Evolutionary conservation across 768 basidiomycete genomes (phyloP), one percentile per base, ranked within the genome.

Genomic region (Leccinum sublutescens): DNA sequence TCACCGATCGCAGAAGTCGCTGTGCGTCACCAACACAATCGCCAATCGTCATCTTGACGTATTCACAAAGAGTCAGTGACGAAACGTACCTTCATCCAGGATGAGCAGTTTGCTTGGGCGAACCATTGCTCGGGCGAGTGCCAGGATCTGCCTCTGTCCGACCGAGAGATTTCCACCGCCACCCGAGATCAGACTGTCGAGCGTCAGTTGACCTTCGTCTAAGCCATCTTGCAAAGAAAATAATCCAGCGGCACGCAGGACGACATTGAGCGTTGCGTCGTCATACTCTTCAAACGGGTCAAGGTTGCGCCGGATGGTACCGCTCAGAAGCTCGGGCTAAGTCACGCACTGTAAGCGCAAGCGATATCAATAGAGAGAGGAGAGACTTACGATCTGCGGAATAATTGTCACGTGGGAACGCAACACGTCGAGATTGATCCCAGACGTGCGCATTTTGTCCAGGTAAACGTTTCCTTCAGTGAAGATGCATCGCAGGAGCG

Each of bases 111-210:
- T 85, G 66, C 81, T 83, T 49, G 74, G 68, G n/a, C 85, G 72
- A 2, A 85, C 79, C 57, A 86, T 79, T 2, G 85, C 85, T 29
- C 85, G 74, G 1, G 85, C 84, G 0, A 87, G 74, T 0, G 84
- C 84, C 17, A 87, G 69, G 14, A 87, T 79, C 67, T 86, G 85
- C 10, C 84, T 72, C 64, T 87, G 82, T 4, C 85, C 84, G n/a
- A 86, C 77, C 5, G 79, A 81, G n/a, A 82, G 66, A 60, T 82
- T 82, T 1, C 72, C 55, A 0, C 80, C 80, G 2, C 78, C 81
- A 21, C 74, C 74, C 3, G 80, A 71, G 34, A 83, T 77, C 29
- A 63, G 60, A 45, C 75, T 80, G 57, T 84, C 80, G 2, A 83
- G 73, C 4, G 77, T 79, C 29, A 84, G 68, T 2, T 68, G 71